These are phyloP conservation scores for Neurospora tetraspora DNA, from an alignment of 495 filamentous ascomycete species.

Conservation along the genomic window DNA sequence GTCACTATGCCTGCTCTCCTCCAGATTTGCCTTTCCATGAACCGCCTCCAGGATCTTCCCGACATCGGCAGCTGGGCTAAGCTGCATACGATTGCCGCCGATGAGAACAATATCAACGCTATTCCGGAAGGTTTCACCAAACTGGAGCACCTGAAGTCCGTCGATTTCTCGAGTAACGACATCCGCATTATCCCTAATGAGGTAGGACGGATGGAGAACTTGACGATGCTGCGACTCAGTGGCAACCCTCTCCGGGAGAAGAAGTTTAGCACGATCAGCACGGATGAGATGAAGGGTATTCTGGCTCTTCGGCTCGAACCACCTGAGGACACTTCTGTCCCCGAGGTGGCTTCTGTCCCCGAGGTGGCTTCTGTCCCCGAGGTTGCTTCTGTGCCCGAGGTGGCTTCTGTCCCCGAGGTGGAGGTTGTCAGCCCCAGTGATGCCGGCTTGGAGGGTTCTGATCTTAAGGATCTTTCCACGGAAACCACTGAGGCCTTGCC, in stretches of 20 bases:
- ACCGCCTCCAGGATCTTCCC: conserved; percentile 64
- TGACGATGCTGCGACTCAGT: conserved; percentile 61
- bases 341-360: conserved; percentile 6
- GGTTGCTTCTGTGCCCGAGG: conserved; percentile 8
- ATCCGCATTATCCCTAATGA: conserved; percentile 63
- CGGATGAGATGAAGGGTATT: conserved; percentile 71
- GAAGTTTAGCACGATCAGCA: conserved; percentile 68
- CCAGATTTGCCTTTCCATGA: conserved; percentile 61
- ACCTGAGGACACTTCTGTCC: conserved; percentile 17
- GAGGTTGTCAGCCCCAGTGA: not conserved
- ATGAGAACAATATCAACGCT: conserved; percentile 65
- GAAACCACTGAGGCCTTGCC: not conserved
- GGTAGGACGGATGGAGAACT: conserved; percentile 69
- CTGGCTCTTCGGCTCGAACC: conserved; percentile 62
- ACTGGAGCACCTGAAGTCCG: conserved; percentile 56
- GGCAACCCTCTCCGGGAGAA: conserved; percentile 84
- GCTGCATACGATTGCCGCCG: conserved; percentile 61
- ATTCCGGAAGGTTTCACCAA: conserved; percentile 65
- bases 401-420: not conserved
- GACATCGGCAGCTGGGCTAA: conserved; percentile 60
- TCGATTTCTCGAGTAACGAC: conserved; percentile 78
- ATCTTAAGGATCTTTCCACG: not conserved
- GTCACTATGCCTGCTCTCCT: conserved; percentile 57
- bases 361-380: not conserved
- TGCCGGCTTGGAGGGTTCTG: not conserved